Evolutionary conservation across 192 early-diverging fungal genomes (phyloP).

Genomic region (Backusella australiensis): DNA sequence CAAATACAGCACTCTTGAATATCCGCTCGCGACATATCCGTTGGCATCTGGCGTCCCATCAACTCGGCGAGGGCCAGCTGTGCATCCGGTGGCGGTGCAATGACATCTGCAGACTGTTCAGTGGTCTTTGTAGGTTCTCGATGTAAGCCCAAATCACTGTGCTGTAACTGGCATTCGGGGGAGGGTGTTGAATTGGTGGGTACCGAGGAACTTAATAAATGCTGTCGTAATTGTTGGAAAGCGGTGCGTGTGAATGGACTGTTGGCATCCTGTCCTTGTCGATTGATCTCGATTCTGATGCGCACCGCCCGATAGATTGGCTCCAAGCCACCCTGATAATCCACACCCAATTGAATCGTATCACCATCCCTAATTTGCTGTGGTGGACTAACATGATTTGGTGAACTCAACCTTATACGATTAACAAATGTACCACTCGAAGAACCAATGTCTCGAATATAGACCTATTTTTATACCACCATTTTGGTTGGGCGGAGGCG

Average conservation of each 20-base stretch:
- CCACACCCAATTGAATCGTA: constrained; percentile 91
- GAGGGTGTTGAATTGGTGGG: not conserved
- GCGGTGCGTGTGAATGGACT: constrained; percentile 47
- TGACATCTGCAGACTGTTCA: not conserved
- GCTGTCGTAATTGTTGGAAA: constrained; percentile 10
- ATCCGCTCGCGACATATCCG: constrained; percentile 29
- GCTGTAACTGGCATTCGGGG: not conserved
- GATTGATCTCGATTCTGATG: constrained; percentile 78
- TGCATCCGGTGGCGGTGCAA: not conserved
- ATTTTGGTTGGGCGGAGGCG: not conserved
- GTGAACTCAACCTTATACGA: constrained; percentile 86
- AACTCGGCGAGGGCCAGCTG: not conserved
- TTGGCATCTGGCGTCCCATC: not conserved
- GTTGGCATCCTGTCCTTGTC: constrained; percentile 52
- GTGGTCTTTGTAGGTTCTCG: constrained; percentile 3
- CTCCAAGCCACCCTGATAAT: constrained; percentile 84
- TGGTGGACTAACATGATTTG: constrained; percentile 78
- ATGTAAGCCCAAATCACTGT: not conserved
- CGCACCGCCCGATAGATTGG: constrained; percentile 93
- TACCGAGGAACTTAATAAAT: not conserved
- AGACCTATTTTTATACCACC: constrained; percentile 57
- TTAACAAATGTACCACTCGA: constrained; percentile 98
- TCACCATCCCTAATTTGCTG: constrained; percentile 84
- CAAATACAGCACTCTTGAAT: constrained; percentile 78
- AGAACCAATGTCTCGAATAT: constrained; percentile 88